Evolutionary conservation across 768 basidiomycete genomes (phyloP).

Genomic region (Dentipellis sp.): DNA sequence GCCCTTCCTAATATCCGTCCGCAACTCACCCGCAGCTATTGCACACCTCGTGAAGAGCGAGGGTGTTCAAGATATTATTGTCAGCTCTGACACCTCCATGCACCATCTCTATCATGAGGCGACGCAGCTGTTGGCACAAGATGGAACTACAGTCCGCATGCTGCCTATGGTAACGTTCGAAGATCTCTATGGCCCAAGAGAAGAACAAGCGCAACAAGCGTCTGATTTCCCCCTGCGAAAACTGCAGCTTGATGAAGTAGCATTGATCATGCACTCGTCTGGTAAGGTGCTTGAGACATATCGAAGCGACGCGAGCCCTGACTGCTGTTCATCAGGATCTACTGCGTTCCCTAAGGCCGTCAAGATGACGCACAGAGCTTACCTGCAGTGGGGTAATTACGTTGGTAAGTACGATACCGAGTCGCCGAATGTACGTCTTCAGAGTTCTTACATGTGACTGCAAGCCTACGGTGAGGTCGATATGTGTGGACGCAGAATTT

Average conservation of each 20-base stretch:
- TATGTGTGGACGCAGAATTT: background rate
- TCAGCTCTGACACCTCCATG: constrained; percentile 10
- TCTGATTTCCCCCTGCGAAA: background rate
- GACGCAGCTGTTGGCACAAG: background rate
- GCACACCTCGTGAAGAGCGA: constrained; percentile 2
- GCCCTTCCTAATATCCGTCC: background rate
- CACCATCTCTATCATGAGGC: background rate
- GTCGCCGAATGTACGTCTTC: too few species aligned
- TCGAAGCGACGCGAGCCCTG: too few species aligned
- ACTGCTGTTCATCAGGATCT: background rate
- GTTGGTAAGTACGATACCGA: background rate
- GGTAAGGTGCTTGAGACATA: background rate
- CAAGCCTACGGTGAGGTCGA: background rate
- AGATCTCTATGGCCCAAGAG: background rate
- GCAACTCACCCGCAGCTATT: constrained; percentile 3
- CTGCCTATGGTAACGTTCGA: background rate
- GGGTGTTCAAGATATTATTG: background rate
- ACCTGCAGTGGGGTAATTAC: background rate
- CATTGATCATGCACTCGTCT: background rate
- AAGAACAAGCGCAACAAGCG: background rate
- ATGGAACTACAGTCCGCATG: background rate
- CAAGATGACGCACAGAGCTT: background rate
- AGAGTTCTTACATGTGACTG: too few species aligned
- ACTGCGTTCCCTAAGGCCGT: background rate
- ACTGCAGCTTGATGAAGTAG: background rate